Conservation (phyloP, 768 basidiomycete species). For the Coprinopsis strossmayeri region DNA sequence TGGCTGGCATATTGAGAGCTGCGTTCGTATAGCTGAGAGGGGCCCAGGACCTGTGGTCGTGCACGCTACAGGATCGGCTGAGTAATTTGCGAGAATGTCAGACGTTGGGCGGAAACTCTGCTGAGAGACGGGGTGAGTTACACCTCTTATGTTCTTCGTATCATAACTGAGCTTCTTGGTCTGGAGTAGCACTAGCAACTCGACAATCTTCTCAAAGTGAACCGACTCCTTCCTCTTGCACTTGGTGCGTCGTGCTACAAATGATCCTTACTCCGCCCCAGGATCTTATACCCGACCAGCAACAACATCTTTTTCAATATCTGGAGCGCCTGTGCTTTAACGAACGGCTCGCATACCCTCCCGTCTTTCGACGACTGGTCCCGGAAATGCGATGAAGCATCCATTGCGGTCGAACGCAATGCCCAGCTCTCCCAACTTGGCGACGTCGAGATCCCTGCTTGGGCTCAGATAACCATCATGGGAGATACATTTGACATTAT, state of each 20-base stretch:
- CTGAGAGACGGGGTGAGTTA: background rate
- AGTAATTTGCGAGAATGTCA: background rate
- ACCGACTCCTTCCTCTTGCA: slow-evolving; percentile 1
- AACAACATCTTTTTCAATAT: slow-evolving; percentile 10
- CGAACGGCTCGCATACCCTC: background rate
- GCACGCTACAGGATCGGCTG: background rate
- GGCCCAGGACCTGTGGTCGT: background rate
- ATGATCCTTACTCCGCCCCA: too few relatives aligned
- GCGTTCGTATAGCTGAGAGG: slow-evolving; percentile 1
- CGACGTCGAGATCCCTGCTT: background rate
- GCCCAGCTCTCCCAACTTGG: background rate
- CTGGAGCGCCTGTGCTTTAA: slow-evolving; percentile 9
- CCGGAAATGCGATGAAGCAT: background rate
- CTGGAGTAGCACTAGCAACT: background rate
- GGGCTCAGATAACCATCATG: background rate
- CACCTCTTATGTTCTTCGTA: background rate
- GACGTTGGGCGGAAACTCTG: background rate
- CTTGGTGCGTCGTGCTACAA: slow-evolving; percentile 8
- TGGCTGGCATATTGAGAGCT: too few relatives aligned
- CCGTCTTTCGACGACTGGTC: background rate
- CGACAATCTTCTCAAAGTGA: background rate
- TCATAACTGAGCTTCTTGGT: background rate
- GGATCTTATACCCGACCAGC: background rate
- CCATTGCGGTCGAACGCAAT: background rate
- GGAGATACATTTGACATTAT: slow-evolving; percentile 7